Evolutionary conservation across 495 filamentous ascomycete species (phyloP), one percentile per base, ranked within the genome.

Genomic region (Neurospora sp.): DNA sequence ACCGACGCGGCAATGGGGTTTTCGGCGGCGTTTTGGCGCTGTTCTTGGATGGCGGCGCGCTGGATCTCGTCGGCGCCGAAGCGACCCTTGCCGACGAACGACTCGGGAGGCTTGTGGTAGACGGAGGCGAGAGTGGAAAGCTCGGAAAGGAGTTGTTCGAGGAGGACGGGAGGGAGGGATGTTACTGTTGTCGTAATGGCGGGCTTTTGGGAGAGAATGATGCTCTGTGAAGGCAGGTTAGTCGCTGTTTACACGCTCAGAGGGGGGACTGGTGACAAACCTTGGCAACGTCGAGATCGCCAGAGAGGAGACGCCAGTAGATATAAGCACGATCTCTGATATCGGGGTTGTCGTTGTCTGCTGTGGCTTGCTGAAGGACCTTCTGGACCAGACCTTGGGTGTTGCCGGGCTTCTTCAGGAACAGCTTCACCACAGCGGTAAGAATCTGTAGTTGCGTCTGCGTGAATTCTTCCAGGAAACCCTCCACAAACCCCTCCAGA

Each of bases 241-340:
- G 27, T 35, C 6, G 3, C 4, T 65, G 53, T 65, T 35, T 17
- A 35, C 27, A 17, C 3, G 35, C 0, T 35, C 53, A 37, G 31
- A 2, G 53, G 27, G 1, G 6, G 3, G 6, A 8, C 1, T 37
- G 12, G 8, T 16, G 31, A 35, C 53, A 65, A 65, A 65, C 53
- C 77, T 93, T 95, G 9, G 96, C 96, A 0, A 90, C 89, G 20
- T 92, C 89, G 71, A 96, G 94, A 81, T 98, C 94, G 3, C 93
- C 94, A n/a, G 94, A 97, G 4, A 99, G 87, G 27, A 99, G 87
- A 8, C 96, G 91, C 96, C 96, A 99, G 84, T 99, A 99, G 93
- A 99, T 98, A 84, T 97, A 98, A 12, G 96, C 96, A 73, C 96
- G 86, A 78, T 99, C 96, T 59, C 96, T 88, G 40, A 99, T 89